Base-by-base conservation (phyloP, 768 basidiomycete genomes). In the Lentinus tigrinus region DNA sequence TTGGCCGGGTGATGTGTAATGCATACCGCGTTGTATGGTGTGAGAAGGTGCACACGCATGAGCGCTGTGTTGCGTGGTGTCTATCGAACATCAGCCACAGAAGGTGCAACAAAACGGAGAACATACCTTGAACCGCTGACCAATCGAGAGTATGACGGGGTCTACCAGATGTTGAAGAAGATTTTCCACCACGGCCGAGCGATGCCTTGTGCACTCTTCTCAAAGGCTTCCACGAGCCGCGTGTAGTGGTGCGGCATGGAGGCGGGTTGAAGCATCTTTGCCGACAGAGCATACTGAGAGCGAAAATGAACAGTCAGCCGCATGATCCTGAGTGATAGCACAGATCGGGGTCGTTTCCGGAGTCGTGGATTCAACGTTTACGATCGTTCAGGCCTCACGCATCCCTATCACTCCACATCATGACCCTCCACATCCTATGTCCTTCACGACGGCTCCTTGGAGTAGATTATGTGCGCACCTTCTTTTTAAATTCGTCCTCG, bases 161-260 rank as follows among this genome's bases (percentile, higher is more conserved):
- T 56, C 73, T 79, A 86, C 89, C 89, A 91, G 57, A 91, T 78
- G 38, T 83, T 82, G 63, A 93, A 86, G 70, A 93, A 89, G 42
- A 88, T 74, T 70, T 93, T 91, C 91, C 91, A 93, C 87, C 87
- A 85, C 2, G 91, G 89, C 54, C 91, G 76, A 34, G 81, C 81
- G 43, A 91, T 87, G n/a, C 91, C 91, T 65, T 85, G 76, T 11
- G 84, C 81, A 64, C 87, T 89, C 73, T 87, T 89, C 57, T 90
- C 84, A 60, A 87, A 84, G 5, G 84, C 91, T 64, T 89, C 88
- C 1, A 83, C 77, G 9, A 93, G 80, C 24, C 87, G 82, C 43
- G 84, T 78, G 64, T 93, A 93, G 72, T 93, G 84, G 51, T 77
- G 73, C 26, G 90, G 89, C 71, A 81, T 82, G 5, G 90, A 90